Percentiles rank a stretch among this genome's conserved stretches.
phyloP scores from a whole-genome alignment of 1,284 basidiomycete genomes.

The Gastroboletus turbinatus region DNA sequence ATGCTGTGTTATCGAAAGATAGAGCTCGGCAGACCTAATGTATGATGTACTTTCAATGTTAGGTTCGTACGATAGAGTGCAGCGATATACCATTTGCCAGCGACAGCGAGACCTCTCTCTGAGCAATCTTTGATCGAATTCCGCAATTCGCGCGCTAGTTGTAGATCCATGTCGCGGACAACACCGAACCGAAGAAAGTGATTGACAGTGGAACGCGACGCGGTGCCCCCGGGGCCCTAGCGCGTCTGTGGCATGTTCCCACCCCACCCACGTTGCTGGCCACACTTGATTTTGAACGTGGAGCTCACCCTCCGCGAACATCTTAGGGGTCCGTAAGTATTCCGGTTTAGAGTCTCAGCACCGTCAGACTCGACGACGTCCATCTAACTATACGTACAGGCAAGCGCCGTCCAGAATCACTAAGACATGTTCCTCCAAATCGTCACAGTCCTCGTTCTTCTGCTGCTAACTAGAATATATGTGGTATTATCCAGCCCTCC shows the following conservation, averaged over 20 bases:
- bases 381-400: neutral
- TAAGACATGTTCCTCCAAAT: conserved; percentile 20
- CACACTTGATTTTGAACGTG: neutral
- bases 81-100: conserved; percentile 68
- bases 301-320: neutral
- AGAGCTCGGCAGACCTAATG: conserved; percentile 69
- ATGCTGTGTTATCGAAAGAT: conserved; percentile 56
- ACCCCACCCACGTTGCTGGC: conserved; percentile 17
- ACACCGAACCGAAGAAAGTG: neutral
- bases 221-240: neutral
- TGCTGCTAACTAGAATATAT: conserved; percentile 23
- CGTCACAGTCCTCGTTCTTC: conserved; percentile 4
- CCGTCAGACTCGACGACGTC: neutral
- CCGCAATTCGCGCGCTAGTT: conserved; percentile 47
- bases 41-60: conserved; percentile 13
- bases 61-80: conserved; percentile 9
- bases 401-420: neutral
- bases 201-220: conserved; percentile 2
- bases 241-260: conserved; percentile 14
- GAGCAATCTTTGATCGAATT: conserved; percentile 59
- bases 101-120: conserved; percentile 55
- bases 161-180: conserved; percentile 27
- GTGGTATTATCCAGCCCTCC: conserved; percentile 14
- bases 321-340: neutral
- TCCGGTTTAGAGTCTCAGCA: neutral